Percentiles rank a stretch among this genome's conserved stretches.
Conservation (phyloP, 257 asterid genomes). For the Solanum pinnatisectum region DNA sequence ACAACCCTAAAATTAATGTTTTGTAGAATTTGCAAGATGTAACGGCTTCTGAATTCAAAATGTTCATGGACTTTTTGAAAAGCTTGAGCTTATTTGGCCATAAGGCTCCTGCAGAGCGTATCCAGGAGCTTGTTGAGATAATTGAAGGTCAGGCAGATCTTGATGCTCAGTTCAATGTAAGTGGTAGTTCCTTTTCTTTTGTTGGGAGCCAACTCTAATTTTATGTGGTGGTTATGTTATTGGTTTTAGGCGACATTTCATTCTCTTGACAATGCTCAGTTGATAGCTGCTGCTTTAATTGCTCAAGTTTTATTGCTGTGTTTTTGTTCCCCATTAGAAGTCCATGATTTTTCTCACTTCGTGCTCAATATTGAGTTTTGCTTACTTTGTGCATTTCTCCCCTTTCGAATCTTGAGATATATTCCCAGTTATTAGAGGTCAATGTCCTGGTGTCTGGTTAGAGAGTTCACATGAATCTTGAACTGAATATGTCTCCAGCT, state of each 20-base stretch:
- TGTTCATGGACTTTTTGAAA: constrained; percentile 83
- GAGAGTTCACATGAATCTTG: background rate
- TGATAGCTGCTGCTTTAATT: background rate
- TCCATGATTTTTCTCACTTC: background rate
- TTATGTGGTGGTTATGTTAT: background rate
- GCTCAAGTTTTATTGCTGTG: background rate
- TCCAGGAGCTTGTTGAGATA: constrained; percentile 95
- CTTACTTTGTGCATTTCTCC: background rate
- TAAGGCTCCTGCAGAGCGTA: constrained; percentile 68
- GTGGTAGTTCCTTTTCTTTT: constrained; percentile 13
- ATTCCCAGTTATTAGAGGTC: background rate
- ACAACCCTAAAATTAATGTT: background rate
- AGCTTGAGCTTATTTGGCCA: constrained; percentile 87
- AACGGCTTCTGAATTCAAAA: constrained; percentile 75
- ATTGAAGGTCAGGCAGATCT: constrained; percentile 98
- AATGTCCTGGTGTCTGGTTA: background rate
- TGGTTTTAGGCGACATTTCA: background rate
- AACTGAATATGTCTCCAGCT: background rate
- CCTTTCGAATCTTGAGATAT: background rate
- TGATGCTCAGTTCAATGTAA: constrained; percentile 85
- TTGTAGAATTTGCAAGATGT: constrained; percentile 92
- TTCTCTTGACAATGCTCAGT: background rate
- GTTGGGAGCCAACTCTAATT: background rate
- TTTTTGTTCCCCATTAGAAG: background rate
- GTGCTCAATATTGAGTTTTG: background rate